These are phyloP conservation scores for Fraxinus velutina DNA, from an alignment of 305 asterid species.

Conservation along the genomic window DNA sequence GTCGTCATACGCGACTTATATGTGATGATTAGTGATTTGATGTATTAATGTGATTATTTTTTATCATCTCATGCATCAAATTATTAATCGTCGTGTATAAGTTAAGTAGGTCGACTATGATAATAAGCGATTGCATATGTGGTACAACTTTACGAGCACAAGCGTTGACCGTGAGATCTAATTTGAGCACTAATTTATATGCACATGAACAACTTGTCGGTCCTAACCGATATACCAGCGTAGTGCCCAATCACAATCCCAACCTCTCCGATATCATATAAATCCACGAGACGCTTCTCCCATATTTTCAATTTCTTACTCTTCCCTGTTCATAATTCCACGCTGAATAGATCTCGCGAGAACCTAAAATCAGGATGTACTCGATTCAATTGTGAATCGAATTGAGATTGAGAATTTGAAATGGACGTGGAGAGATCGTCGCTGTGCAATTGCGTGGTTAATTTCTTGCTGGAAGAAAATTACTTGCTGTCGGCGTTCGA, in stretches of 20 bases:
- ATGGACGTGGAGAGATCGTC: constrained; percentile 99
- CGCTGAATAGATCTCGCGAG: constrained; percentile 32
- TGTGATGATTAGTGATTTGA: too few relatives aligned
- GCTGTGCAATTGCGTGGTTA: constrained; percentile 95
- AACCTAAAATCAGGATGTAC: constrained; percentile 15
- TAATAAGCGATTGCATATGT: not conserved
- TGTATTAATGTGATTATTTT: too few relatives aligned
- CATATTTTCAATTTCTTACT: constrained; percentile 18
- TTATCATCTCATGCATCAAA: too few relatives aligned
- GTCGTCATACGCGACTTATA: too few relatives aligned
- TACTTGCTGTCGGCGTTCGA: constrained; percentile 93
- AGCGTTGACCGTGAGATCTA: constrained; percentile 17
- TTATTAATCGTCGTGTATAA: too few relatives aligned
- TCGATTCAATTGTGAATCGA: constrained; percentile 26
- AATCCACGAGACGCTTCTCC: constrained; percentile 12
- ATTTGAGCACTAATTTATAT: not conserved
- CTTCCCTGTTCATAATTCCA: constrained; percentile 25
- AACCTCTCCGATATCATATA: constrained; percentile 18
- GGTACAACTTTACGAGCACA: not conserved
- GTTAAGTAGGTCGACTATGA: too few relatives aligned
- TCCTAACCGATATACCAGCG: constrained; percentile 16
- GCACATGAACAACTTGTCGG: not conserved
- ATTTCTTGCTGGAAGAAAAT: constrained; percentile 90
- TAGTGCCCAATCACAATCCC: constrained; percentile 18
- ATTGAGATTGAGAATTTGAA: constrained; percentile 26